Percentiles rank a stretch among this genome's conserved stretches.
Evolutionary conservation across 495 filamentous ascomycete genomes (phyloP).

Genomic region (Melanomma pulvis-pyrius): DNA sequence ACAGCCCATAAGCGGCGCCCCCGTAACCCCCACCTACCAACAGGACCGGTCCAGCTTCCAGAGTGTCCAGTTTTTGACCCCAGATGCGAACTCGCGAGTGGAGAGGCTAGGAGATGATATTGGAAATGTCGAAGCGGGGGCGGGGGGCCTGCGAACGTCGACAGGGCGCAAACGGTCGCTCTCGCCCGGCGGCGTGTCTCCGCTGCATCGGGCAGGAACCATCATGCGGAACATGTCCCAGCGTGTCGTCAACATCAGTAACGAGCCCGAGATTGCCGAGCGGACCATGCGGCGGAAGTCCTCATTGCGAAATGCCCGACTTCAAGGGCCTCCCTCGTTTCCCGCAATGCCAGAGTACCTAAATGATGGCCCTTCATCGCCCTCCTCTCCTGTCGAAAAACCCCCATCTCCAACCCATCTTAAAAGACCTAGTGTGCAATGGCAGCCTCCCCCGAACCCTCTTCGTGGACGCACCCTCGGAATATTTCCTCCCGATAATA

Average conservation of each 20-base stretch:
- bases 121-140: slow-evolving; percentile 57
- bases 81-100: slow-evolving; percentile 44
- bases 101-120: slow-evolving; percentile 67
- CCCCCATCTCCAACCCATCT: slow-evolving; percentile 28
- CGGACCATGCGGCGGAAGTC: slow-evolving; percentile 72
- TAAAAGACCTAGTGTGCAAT: slow-evolving; percentile 17
- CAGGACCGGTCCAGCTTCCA: slow-evolving; percentile 65
- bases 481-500: slow-evolving; percentile 77
- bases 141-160: slow-evolving; percentile 40
- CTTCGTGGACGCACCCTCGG: slow-evolving; percentile 85
- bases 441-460: slow-evolving; percentile 69
- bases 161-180: slow-evolving; percentile 59
- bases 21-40: slow-evolving; percentile 51
- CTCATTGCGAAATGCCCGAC: slow-evolving; percentile 54
- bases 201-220: slow-evolving; percentile 77
- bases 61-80: slow-evolving; percentile 53
- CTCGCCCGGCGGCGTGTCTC: slow-evolving; percentile 69
- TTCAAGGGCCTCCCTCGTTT: slow-evolving; percentile 60
- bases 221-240: slow-evolving; percentile 97
- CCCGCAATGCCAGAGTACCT: slow-evolving; percentile 59
- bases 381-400: slow-evolving; percentile 53
- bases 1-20: slow-evolving; percentile 40
- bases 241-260: slow-evolving; percentile 95
- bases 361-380: slow-evolving; percentile 57
- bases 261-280: slow-evolving; percentile 78